Evolutionary conservation across 2,329 filamentous ascomycete species (phyloP).

Genomic region (Apiospora aurea): DNA sequence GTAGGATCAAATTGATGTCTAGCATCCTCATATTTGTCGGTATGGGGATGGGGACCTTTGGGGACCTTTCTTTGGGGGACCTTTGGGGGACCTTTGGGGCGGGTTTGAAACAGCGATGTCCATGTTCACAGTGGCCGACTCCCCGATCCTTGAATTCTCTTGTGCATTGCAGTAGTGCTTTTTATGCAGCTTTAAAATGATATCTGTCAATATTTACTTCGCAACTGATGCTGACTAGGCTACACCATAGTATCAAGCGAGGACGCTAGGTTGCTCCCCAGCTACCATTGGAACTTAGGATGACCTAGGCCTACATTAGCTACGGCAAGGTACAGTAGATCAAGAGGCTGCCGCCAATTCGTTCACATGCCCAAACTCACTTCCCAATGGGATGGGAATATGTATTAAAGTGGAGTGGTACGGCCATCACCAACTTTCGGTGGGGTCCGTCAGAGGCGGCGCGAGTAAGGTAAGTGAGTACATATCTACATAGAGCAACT

Average conservation of each 20-base stretch:
- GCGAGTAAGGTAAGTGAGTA: too few relatives aligned
- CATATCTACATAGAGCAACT: neutral
- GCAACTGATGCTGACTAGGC: neutral
- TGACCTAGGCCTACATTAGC: neutral
- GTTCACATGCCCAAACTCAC: neutral
- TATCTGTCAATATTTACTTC: neutral
- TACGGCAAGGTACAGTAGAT: neutral
- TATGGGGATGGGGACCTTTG: neutral
- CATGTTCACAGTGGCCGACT: neutral
- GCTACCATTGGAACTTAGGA: neutral
- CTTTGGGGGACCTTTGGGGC: too few relatives aligned
- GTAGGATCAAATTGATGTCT: too few relatives aligned
- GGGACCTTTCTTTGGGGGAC: too few relatives aligned
- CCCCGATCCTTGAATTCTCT: neutral
- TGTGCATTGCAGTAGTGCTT: neutral
- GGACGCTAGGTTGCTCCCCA: neutral
- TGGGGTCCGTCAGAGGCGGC: neutral
- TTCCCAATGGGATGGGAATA: neutral
- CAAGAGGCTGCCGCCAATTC: neutral
- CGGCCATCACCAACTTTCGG: neutral
- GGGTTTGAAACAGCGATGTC: neutral
- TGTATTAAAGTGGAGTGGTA: neutral
- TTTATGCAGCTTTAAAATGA: neutral
- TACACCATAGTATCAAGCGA: neutral
- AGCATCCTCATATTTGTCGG: too few relatives aligned